Evolutionary conservation across 768 basidiomycete genomes (phyloP).

Genomic region (Russula foetens): DNA sequence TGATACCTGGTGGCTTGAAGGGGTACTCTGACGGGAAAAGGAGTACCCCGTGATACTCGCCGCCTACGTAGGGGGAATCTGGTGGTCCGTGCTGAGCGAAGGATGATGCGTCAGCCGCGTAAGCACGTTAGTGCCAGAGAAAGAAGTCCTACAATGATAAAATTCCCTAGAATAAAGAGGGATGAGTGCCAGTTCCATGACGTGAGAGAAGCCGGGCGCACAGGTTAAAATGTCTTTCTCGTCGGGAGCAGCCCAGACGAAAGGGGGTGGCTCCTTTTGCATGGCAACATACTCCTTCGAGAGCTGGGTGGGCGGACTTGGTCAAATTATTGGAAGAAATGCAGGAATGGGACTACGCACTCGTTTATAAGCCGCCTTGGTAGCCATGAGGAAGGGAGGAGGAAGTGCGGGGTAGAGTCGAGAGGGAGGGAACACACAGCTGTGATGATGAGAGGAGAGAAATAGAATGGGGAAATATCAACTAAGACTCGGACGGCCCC

Average conservation of each 20-base stretch:
- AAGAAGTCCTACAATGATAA: slow-evolving; percentile 63
- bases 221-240: slow-evolving; percentile 97
- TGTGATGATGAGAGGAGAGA: background rate
- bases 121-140: background rate
- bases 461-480: background rate
- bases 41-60: slow-evolving; percentile 91
- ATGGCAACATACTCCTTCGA: slow-evolving; percentile 85
- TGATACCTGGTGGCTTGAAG: slow-evolving; percentile 95
- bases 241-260: slow-evolving; percentile 91
- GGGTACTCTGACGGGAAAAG: slow-evolving; percentile 93
- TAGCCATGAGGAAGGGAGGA: slow-evolving; percentile 47
- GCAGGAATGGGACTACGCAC: slow-evolving; percentile 32
- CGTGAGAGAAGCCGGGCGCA: slow-evolving; percentile 36
- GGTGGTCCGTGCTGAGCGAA: slow-evolving; percentile 76
- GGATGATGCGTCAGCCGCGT: slow-evolving; percentile 13
- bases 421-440: background rate
- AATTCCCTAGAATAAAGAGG: slow-evolving; percentile 66
- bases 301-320: slow-evolving; percentile 37
- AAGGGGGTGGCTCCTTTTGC: slow-evolving; percentile 92
- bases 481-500: background rate
- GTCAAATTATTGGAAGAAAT: background rate
- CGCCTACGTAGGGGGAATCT: slow-evolving; percentile 83
- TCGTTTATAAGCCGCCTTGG: slow-evolving; percentile 81
- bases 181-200: background rate
- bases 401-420: background rate